phyloP scores from a whole-genome alignment of 2,329 filamentous ascomycete genomes.

The Lithohypha guttulata region DNA sequence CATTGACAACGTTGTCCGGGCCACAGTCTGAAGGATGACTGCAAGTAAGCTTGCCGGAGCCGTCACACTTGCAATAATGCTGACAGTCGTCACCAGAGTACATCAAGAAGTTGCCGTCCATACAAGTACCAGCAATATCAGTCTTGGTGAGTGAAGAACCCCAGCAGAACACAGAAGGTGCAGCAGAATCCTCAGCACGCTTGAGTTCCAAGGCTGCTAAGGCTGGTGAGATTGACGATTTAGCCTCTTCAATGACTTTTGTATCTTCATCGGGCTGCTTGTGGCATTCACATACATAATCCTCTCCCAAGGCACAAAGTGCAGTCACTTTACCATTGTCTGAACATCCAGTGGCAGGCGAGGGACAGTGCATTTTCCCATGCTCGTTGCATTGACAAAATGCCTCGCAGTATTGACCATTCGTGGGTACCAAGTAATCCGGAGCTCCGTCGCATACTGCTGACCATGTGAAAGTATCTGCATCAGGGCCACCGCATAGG shows the following conservation, averaged over 20 bases:
- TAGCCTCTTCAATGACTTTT: no score
- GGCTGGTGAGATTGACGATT: no score
- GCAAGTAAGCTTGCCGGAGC: neutral
- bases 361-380: neutral
- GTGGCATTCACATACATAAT: neutral
- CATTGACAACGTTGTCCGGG: neutral
- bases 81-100: slow-evolving; percentile 2
- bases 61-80: slow-evolving; percentile 1
- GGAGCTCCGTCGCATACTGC: no score
- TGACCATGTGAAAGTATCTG: no score
- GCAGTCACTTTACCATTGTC: neutral
- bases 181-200: neutral
- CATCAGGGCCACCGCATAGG: neutral
- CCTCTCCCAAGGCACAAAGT: no score
- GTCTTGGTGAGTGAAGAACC: neutral
- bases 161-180: neutral
- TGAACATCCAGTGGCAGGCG: neutral
- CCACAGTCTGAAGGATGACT: slow-evolving; percentile 1
- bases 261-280: no score
- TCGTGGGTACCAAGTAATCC: neutral
- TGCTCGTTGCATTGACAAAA: neutral
- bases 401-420: neutral
- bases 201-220: no score
- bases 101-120: neutral
- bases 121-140: neutral